These are phyloP conservation scores for Trichoderma atrobrunneum DNA, from an alignment of 2,329 filamentous ascomycete genomes.

Conservation along the genomic window DNA sequence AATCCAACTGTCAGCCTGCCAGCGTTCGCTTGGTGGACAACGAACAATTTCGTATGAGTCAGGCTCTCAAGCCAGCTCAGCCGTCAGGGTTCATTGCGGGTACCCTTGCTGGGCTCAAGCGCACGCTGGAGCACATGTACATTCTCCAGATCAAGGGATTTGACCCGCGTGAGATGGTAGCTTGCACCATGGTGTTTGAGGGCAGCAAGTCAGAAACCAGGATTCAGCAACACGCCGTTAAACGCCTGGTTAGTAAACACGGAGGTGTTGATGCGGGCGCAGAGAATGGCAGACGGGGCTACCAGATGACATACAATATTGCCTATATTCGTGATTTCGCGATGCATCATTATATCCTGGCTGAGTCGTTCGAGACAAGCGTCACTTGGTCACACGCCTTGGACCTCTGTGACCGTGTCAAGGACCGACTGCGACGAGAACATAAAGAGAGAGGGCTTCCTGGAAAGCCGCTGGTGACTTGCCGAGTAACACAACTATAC, in stretches of 20 bases:
- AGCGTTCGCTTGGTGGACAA: slow-evolving; percentile 10
- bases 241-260: background rate
- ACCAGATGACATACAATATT: slow-evolving; percentile 6
- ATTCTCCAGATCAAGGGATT: background rate
- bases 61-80: background rate
- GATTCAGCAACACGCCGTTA: background rate
- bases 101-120: background rate
- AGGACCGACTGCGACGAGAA: background rate
- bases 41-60: slow-evolving; percentile 4
- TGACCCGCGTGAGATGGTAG: background rate
- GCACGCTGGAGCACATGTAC: background rate
- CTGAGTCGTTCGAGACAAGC: background rate
- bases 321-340: slow-evolving; percentile 15
- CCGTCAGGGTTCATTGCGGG: background rate
- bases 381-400: background rate
- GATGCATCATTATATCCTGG: background rate
- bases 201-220: background rate
- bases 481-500: background rate
- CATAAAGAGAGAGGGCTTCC: background rate
- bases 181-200: background rate
- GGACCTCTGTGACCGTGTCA: background rate
- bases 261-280: slow-evolving; percentile 2
- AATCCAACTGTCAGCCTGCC: background rate
- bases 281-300: slow-evolving; percentile 9
- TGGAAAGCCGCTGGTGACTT: background rate